Evolutionary conservation across 176 grass and related monocot genomes (phyloP), one percentile per base, ranked within the genome.

Genomic region (Oryza australiensis): DNA sequence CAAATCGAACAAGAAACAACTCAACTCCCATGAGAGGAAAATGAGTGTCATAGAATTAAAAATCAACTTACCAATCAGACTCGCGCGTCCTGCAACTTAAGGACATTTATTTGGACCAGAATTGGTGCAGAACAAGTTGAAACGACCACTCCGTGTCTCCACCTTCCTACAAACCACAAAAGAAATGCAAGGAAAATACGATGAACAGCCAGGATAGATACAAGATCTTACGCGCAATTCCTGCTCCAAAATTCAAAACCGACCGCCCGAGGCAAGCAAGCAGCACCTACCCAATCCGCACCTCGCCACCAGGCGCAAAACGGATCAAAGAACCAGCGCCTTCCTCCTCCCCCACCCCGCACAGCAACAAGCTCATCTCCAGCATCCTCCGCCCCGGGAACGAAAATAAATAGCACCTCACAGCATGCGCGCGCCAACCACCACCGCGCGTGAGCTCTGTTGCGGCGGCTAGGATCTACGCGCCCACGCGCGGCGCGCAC

Each of bases 371-470:
- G 18, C 73, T 15, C 11, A 75, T 12, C 29, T 3, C 27, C 46
- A 12, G 45, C 42, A 60, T 9, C 77, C 46, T 68, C 35, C 33
- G 18, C 26, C 48, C 13, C 12, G 9, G 8, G 18, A 30, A 11
- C 18, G 62, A 70, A 70, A 70, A 70, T 75, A 75, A 62, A 68
- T 22, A 75, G 62, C 34, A 7, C 34, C 14, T 69, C 78, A 62
- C 20, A 20, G 53, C 55, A 24, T n/a, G 55, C 55, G 55, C 55
- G n/a, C 48, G 48, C 18, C 53, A 8, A 59, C 22, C 53, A 59
- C 53, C 53, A 57, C 49, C 18, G 18, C 49, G 16, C 5, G 41
- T 43, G 41, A 43, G 38, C 41, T 43, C 41, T 55, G 49, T 22
- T 7, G 18, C 49, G 45, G 43, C 2, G 3, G 5, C n/a, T 24